A percentile compares a stretch with the other conserved stretches of the same genome.
Conservation (phyloP, 164 flowering plant species). For the Dillenia turbinata region DNA sequence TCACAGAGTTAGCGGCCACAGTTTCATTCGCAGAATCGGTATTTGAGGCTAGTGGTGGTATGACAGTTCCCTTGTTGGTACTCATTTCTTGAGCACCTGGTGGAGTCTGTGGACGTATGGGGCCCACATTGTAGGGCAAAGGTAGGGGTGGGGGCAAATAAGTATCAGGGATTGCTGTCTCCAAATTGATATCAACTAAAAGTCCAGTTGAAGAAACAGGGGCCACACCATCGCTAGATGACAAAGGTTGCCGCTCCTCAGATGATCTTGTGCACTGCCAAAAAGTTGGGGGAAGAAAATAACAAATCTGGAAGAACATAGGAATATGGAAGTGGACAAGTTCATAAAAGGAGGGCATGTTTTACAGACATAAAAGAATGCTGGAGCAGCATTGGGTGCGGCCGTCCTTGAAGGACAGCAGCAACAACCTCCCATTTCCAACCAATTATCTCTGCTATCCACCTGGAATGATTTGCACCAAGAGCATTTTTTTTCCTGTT, state of each 20-base stretch:
- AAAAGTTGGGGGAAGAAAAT: background rate
- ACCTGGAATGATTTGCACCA: slow-evolving; percentile 5
- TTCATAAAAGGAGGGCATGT: too few species aligned
- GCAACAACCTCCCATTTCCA: slow-evolving; percentile 53
- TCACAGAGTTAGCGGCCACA: slow-evolving; percentile 25
- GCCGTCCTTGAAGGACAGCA: slow-evolving; percentile 34
- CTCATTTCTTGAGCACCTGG: slow-evolving; percentile 15
- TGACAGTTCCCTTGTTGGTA: slow-evolving; percentile 17
- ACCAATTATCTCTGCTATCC: slow-evolving; percentile 12
- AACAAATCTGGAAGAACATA: too few species aligned
- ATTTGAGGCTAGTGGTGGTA: slow-evolving; percentile 10
- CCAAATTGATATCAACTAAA: slow-evolving; percentile 50
- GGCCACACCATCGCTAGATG: slow-evolving; percentile 32
- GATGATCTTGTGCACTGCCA: slow-evolving; percentile 61
- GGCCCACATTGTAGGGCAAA: slow-evolving; percentile 58
- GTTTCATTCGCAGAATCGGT: slow-evolving; percentile 34
- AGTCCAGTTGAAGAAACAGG: slow-evolving; percentile 43
- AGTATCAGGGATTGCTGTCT: slow-evolving; percentile 66
- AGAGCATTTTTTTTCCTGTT: too few species aligned
- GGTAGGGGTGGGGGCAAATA: slow-evolving; percentile 78
- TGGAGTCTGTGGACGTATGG: slow-evolving; percentile 38
- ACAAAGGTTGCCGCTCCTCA: slow-evolving; percentile 52
- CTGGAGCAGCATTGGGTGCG: slow-evolving; percentile 18
- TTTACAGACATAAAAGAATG: slow-evolving; percentile 30
- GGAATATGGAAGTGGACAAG: too few species aligned